A percentile compares a stretch with the other conserved stretches of the same genome.
Conservation (phyloP, 495 filamentous ascomycete species). For the Trichocladium uniseriatum region DNA sequence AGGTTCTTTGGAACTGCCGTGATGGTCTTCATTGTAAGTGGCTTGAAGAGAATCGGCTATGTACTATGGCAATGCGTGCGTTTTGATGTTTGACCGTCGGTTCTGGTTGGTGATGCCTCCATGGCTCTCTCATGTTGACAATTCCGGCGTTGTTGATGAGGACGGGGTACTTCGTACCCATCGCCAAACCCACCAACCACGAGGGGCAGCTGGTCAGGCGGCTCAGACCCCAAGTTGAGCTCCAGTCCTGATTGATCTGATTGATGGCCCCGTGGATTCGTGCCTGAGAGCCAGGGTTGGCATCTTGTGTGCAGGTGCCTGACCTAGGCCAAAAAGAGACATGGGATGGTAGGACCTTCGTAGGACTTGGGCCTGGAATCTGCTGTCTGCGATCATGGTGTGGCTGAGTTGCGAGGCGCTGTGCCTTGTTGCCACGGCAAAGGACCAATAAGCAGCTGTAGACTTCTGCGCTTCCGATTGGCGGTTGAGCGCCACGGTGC, state of each 20-base stretch:
- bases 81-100: too few species aligned
- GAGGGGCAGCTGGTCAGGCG: too few species aligned
- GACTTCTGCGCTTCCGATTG: background rate
- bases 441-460: background rate
- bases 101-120: too few species aligned
- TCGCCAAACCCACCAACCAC: too few species aligned
- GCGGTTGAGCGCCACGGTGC: background rate
- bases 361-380: conserved; percentile 27
- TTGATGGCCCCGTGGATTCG: background rate
- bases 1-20: too few species aligned
- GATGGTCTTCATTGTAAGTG: too few species aligned
- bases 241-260: background rate
- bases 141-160: too few species aligned
- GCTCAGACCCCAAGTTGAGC: background rate
- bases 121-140: too few species aligned
- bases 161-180: too few species aligned
- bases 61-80: too few species aligned
- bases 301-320: conserved; percentile 18
- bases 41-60: too few species aligned
- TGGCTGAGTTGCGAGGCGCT: conserved; percentile 22
- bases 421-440: conserved; percentile 9
- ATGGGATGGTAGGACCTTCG: conserved; percentile 23
- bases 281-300: too few species aligned
- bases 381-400: conserved; percentile 9
- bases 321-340: conserved; percentile 22